A percentile compares a stretch with the other conserved stretches of the same genome.
Conservation (phyloP, 257 asterid genomes). For the Echites panduratus region DNA sequence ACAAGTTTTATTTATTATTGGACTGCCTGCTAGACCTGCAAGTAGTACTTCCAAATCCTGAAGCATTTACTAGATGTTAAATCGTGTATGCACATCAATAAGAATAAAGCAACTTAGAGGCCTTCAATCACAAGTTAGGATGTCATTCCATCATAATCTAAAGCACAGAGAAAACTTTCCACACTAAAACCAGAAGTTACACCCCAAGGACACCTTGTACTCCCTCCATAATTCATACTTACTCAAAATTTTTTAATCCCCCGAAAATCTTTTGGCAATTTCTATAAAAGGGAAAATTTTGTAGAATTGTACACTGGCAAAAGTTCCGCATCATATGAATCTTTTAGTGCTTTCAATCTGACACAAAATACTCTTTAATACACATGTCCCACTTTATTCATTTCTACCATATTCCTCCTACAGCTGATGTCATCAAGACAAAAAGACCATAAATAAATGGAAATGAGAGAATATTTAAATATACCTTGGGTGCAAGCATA, state of each 20-base stretch:
- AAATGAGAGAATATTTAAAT: background rate
- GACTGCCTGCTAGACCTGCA: background rate
- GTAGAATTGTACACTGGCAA: background rate
- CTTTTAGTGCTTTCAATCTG: background rate
- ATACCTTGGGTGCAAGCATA: slow-evolving; percentile 95
- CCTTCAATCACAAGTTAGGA: background rate
- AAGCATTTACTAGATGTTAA: background rate
- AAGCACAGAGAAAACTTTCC: background rate
- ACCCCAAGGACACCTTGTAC: background rate
- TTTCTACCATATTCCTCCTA: background rate
- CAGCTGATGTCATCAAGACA: background rate
- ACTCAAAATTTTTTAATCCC: background rate
- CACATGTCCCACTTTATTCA: background rate
- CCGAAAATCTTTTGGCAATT: background rate
- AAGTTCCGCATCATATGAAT: background rate
- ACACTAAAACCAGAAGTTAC: background rate
- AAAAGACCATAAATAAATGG: background rate
- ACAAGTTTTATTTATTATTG: background rate
- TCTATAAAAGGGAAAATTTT: background rate
- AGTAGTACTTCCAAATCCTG: background rate
- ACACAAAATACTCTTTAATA: background rate
- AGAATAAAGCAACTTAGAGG: background rate
- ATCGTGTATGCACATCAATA: background rate
- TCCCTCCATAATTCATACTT: background rate
- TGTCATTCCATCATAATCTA: background rate